Evolutionary conservation across 2,329 filamentous ascomycete genomes (phyloP).

Genomic region (Fusarium decemcellulare): DNA sequence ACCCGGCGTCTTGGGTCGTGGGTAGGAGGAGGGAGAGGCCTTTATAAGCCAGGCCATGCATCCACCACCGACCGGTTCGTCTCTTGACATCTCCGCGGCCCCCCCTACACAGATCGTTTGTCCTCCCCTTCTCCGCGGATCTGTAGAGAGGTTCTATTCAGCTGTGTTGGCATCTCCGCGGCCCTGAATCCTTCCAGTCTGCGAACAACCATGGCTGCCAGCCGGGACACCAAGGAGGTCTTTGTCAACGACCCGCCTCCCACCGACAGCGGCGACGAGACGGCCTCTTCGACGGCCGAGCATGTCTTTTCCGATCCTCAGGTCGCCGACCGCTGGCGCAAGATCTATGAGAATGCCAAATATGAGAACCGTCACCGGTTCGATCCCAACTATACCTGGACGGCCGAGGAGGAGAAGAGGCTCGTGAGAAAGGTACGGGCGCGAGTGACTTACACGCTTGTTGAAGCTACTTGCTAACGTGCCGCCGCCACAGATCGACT

Average conservation of each 20-base stretch:
- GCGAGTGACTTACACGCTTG: background rate
- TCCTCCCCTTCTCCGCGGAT: conserved; percentile 24
- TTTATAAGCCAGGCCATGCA: conserved; percentile 44
- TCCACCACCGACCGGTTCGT: conserved; percentile 14
- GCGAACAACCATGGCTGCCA: conserved; percentile 30
- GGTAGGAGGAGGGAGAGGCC: background rate
- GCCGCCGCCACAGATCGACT: conserved; percentile 61
- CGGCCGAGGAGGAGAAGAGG: conserved; percentile 61
- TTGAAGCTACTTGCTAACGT: conserved; percentile 23
- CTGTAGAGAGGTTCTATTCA: background rate
- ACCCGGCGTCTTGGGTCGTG: background rate
- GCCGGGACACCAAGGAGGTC: conserved; percentile 30
- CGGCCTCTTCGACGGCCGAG: conserved; percentile 44
- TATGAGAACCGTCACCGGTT: conserved; percentile 76
- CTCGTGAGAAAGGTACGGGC: conserved; percentile 59
- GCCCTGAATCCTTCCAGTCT: conserved; percentile 3
- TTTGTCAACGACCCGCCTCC: conserved; percentile 23
- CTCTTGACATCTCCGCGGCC: conserved; percentile 37
- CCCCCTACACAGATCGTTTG: background rate
- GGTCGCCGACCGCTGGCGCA: conserved; percentile 67
- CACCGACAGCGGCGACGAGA: conserved; percentile 42
- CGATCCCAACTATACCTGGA: conserved; percentile 61
- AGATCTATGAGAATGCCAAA: conserved; percentile 66
- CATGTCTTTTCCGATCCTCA: conserved; percentile 65
- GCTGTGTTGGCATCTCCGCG: background rate